Percentiles rank a stretch among this genome's conserved stretches.
Evolutionary conservation across 306 rosid genomes (phyloP).

Genomic region (Styphnolobium japonicum): DNA sequence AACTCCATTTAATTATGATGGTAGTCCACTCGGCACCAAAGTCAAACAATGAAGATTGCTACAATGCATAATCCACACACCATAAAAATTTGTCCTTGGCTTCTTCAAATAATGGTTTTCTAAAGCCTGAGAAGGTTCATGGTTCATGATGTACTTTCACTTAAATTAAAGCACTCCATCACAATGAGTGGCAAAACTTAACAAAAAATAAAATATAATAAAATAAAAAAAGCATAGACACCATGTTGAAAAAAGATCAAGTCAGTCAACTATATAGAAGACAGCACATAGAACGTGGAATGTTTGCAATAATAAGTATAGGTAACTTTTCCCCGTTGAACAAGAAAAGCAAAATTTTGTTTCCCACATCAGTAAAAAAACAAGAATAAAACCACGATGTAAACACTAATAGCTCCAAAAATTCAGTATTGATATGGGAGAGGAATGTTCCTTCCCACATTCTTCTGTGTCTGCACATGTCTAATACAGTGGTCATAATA

Average conservation of each 20-base stretch:
- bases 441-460: neutral
- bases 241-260: neutral
- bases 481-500: neutral
- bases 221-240: neutral
- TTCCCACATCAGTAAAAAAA: neutral
- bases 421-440: neutral
- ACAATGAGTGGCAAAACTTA: neutral
- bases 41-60: slow-evolving; percentile 6
- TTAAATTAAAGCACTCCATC: neutral
- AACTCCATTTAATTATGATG: neutral
- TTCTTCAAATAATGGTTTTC: slow-evolving; percentile 2
- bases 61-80: neutral
- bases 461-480: neutral
- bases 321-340: neutral
- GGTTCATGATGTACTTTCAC: neutral
- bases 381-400: too few relatives aligned
- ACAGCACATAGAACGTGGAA: slow-evolving; percentile 14
- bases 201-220: neutral
- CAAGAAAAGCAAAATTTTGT: neutral
- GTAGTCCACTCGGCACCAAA: neutral
- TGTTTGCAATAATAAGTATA: neutral
- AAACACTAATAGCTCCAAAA: neutral
- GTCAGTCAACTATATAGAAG: neutral
- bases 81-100: neutral
- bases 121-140: neutral